Evolutionary conservation across 257 asterid genomes (phyloP), one percentile per base, ranked within the genome.

Genomic region (Haberlea rhodopensis): DNA sequence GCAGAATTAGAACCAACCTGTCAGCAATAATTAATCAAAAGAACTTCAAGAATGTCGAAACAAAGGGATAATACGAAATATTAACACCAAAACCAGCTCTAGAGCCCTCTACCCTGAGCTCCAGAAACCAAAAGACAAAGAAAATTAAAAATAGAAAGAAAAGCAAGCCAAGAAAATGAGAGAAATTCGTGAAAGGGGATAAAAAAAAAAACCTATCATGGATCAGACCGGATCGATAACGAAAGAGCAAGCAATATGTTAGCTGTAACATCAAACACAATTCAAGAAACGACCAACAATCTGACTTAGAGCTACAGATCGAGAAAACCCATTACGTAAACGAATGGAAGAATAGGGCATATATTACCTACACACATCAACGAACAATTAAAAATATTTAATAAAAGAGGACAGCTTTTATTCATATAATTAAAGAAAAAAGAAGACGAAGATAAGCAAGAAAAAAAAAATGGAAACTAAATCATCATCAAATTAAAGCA

Each of bases 401-500:
- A 52, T 3, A 23, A 23, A 52, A 19, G 57, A n/a, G 27, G 2
- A 19, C 6, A 0, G 57, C 24, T 20, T 23, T 23, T 52, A 23
- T 23, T 52, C 26, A 52, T 2, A 20, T 23, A 20, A 23, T 19
- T 0, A 52, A 53, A 46, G 16, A 5, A 40, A 29, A 20, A 23
- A 43, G 37, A 43, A 25, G 19, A 51, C 31, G 65, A 67, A n/a
- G 56, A 54, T 49, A 31, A 27, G 26, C 10, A 31, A 57, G 68
- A n/a, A 18, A 40, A 25, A 24, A 70, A 23, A 27, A 57, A 70
- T 26, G 46, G 70, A 79, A 71, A 62, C 69, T 69, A 55, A 70
- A 43, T 43, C 19, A 43, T 43, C 51, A 43, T 10, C 19, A 76
- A 57, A 63, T 46, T 2, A 31, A 40, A 19, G 46, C 10, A n/a